Evolutionary conservation across 2,329 filamentous ascomycete species (phyloP).

Genomic region (Neurospora sp.): DNA sequence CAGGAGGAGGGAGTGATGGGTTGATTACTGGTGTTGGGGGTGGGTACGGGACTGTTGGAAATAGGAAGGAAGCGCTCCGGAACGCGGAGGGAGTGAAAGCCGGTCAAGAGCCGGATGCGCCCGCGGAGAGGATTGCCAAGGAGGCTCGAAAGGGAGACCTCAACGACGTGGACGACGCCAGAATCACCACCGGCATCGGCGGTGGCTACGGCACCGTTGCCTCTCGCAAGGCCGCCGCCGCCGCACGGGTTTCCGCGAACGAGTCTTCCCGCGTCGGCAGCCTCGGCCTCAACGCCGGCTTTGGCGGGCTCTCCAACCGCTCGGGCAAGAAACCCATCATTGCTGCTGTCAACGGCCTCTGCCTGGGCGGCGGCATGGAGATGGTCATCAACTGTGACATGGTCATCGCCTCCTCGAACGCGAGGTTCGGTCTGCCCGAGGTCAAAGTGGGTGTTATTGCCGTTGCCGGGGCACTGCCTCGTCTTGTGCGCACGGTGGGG

Average conservation of each 20-base stretch:
- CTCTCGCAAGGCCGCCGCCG: neutral
- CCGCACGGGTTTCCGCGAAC: neutral
- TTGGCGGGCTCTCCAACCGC: slow-evolving; percentile 57
- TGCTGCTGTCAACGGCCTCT: slow-evolving; percentile 66
- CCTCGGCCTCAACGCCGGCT: slow-evolving; percentile 33
- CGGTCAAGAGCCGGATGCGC: neutral
- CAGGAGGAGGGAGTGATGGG: neutral
- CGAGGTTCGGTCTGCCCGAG: slow-evolving; percentile 61
- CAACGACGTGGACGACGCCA: neutral
- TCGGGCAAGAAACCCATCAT: slow-evolving; percentile 64
- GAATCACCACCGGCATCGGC: neutral
- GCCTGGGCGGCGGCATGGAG: slow-evolving; percentile 68
- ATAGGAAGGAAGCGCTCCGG: neutral
- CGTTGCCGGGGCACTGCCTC: slow-evolving; percentile 59
- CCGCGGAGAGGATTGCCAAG: neutral
- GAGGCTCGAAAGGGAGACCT: neutral
- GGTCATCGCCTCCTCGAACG: slow-evolving; percentile 47
- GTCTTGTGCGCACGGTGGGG: slow-evolving; percentile 56
- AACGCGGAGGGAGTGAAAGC: neutral
- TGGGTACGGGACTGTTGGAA: neutral
- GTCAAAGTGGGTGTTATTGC: slow-evolving; percentile 61
- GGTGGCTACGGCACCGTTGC: neutral
- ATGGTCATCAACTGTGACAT: slow-evolving; percentile 67
- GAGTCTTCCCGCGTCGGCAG: neutral
- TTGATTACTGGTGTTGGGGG: neutral